Conservation (phyloP, 2,329 filamentous ascomycete genomes). For the Stachybotrys elegans region DNA sequence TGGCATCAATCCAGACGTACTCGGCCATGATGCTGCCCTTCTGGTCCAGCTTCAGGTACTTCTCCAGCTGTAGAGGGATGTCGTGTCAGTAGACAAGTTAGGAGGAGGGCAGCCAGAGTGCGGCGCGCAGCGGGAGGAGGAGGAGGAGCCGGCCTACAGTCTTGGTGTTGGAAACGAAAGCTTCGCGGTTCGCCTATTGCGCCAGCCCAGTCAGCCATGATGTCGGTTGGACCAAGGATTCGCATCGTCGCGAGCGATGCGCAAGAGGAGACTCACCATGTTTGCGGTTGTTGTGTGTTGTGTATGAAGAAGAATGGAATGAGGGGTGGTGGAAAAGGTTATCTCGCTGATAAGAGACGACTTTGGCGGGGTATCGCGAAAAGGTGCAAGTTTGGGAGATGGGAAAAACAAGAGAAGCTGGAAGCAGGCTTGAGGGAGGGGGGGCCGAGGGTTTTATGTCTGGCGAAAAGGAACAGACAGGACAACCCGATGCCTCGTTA, state of each 20-base stretch:
- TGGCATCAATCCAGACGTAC: constrained; percentile 92
- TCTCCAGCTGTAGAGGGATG: constrained; percentile 62
- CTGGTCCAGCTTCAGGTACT: constrained; percentile 89
- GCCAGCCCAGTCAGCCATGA: constrained; percentile 11
- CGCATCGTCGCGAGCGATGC: background rate
- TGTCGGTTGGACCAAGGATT: background rate
- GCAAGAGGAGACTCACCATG: constrained; percentile 14
- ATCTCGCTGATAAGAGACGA: background rate
- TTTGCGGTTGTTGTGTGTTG: constrained; percentile 8
- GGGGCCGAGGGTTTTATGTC: constrained; percentile 16
- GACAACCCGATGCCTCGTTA: too few species aligned
- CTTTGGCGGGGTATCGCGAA: background rate
- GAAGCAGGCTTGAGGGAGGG: background rate
- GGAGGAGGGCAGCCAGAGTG: constrained; percentile 5
- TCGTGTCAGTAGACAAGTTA: background rate
- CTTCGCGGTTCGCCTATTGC: constrained; percentile 19
- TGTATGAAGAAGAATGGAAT: constrained; percentile 1
- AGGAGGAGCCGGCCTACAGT: constrained; percentile 20
- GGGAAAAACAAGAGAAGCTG: background rate
- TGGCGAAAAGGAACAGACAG: constrained; percentile 4
- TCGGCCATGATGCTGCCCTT: constrained; percentile 86
- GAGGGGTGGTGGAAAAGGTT: constrained; percentile 1
- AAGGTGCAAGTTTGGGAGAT: background rate
- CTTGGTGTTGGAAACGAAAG: constrained; percentile 24
- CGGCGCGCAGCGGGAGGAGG: background rate